Conservation (phyloP, 2,329 filamentous ascomycete species). For the Cyphellophora europaea region DNA sequence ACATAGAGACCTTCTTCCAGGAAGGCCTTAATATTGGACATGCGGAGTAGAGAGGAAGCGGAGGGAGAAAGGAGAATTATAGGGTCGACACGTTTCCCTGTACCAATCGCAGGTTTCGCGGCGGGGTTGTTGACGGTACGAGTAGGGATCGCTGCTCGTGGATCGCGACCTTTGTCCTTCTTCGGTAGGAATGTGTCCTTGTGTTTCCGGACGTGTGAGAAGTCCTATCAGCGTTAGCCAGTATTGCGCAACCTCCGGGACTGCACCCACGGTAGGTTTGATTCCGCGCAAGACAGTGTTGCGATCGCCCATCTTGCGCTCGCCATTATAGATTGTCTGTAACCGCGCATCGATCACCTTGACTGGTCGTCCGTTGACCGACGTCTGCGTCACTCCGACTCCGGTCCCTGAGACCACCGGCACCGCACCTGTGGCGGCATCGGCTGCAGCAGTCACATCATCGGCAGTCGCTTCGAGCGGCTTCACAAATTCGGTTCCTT, state of each 20-base stretch:
- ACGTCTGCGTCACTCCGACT: constrained; percentile 26
- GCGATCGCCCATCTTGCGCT: constrained; percentile 84
- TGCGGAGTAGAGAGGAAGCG: constrained; percentile 84
- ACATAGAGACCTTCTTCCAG: constrained; percentile 75
- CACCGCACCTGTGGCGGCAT: constrained; percentile 40
- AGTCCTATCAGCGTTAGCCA: constrained; percentile 56
- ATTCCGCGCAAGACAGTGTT: constrained; percentile 80
- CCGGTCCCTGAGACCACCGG: constrained; percentile 30
- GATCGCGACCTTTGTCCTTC: not conserved
- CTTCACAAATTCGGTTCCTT: constrained; percentile 89
- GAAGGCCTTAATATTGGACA: constrained; percentile 93
- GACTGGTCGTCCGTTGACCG: constrained; percentile 37
- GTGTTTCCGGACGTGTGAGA: constrained; percentile 83
- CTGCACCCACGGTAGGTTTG: constrained; percentile 65
- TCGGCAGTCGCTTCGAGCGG: constrained; percentile 57
- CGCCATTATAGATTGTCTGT: constrained; percentile 80
- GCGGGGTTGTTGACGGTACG: not conserved
- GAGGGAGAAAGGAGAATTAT: constrained; percentile 97
- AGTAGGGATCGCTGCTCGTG: not conserved
- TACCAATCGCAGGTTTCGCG: too few relatives aligned
- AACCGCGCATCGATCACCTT: constrained; percentile 73
- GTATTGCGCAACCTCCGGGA: not conserved
- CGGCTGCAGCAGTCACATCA: constrained; percentile 37
- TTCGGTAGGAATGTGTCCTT: constrained; percentile 61
- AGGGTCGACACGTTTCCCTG: constrained; percentile 54